Percentiles rank a stretch among this genome's conserved stretches.
These are phyloP conservation scores for Hyaloperonospora brassicae DNA, from an alignment of 352 stramenopile species.

Conservation along the genomic window DNA sequence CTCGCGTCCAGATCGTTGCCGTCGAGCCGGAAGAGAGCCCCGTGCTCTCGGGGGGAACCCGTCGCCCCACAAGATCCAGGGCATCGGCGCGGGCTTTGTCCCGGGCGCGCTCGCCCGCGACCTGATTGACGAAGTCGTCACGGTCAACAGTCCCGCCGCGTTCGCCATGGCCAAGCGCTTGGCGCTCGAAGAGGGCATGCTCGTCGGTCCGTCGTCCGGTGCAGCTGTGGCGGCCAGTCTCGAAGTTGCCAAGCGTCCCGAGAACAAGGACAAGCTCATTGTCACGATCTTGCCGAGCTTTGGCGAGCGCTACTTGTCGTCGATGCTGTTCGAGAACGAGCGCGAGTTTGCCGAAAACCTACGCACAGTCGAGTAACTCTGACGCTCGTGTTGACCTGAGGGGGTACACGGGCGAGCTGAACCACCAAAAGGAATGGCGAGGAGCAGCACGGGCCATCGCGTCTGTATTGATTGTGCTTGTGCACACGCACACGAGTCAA, in stretches of 20 bases:
- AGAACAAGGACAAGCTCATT: constrained; percentile 1
- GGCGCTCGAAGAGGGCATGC: constrained; percentile 77
- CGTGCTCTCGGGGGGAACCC: constrained; percentile 78
- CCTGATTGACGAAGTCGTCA: constrained; percentile 87
- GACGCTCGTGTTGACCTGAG: too few species aligned
- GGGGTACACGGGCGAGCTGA: too few species aligned
- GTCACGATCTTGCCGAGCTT: constrained; percentile 45
- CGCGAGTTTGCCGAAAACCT: constrained; percentile 64
- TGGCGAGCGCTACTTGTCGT: constrained; percentile 84
- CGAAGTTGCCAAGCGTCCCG: constrained; percentile 32
- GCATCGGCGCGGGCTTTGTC: constrained; percentile 79
- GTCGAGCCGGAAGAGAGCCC: constrained; percentile 81
- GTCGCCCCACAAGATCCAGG: constrained; percentile 81
- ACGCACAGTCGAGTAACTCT: constrained; percentile 21
- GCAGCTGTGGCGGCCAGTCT: constrained; percentile 79
- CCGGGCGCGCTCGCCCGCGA: constrained; percentile 67
- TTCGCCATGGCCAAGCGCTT: constrained; percentile 85
- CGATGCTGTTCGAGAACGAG: constrained; percentile 70
- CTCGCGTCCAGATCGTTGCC: constrained; percentile 69
- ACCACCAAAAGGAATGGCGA: too few species aligned
- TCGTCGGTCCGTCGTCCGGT: constrained; percentile 81
- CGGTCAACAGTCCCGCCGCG: constrained; percentile 64
- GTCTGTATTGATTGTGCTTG: too few species aligned
- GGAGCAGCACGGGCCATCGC: too few species aligned
- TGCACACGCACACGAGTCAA: too few species aligned